Base-by-base conservation (phyloP, 768 basidiomycete species). In the Boletus fagicola region DNA sequence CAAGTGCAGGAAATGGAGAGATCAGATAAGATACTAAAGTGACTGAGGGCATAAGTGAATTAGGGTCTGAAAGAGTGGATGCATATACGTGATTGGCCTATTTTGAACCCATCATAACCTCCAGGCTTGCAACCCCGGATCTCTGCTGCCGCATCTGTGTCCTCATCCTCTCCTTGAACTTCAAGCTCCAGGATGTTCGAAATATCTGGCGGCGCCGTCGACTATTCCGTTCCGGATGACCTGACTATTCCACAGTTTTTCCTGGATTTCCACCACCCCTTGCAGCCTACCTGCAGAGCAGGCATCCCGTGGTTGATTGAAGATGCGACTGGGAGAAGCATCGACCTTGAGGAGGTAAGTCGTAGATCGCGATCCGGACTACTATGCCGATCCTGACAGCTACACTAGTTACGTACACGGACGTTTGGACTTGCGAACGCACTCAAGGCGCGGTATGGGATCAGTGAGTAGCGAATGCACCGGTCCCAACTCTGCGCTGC, bases 181-280 rank as follows among this genome's bases (percentile, higher is more conserved):
- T 4, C 18, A 12, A 38, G 18, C 13, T 11, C n/a, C 18, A 58
- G 8, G 26, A 64, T 63, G 62, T 12, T 56, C 53, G 68, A 74
- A 53, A 66, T 72, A 61, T 59, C 60, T 26, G 63, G 66, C n/a
- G 68, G 61, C 9, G 53, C 60, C 40, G 53, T 71, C 13, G 64
- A 79, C 47, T 74, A 74, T 51, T 62, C 63, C 39, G 82, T 86
- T 52, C 86, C 86, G 16, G 85, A 88, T 62, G 68, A 87, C 69
- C 71, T 88, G 40, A 82, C 80, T 22, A 75, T 88, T 10, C 81
- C 86, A 8, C 87, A 88, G 68, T 88, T 88, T 66, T 75, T 88
- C 45, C 75, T 88, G 18, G 79, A 82, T 51, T 68, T 65, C 24
- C 66, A 72, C 24, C 74, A 80, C 43, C 70, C 76, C 9, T 51